A percentile compares a stretch with the other conserved stretches of the same genome.
These are phyloP conservation scores for Cryphonectria nitschkei DNA, from an alignment of 2,329 filamentous ascomycete species.

Conservation along the genomic window DNA sequence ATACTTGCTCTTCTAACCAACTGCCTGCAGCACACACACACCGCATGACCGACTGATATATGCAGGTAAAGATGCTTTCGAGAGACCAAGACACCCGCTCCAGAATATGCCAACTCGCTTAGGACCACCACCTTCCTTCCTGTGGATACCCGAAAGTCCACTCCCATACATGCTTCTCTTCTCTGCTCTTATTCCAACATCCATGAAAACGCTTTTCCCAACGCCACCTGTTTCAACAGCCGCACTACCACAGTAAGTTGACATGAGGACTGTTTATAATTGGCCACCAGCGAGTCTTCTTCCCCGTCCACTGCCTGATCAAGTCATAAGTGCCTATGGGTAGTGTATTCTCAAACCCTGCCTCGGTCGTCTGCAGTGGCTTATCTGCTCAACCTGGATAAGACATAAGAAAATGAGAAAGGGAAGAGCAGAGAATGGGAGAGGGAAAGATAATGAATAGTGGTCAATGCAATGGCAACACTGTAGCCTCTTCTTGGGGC, in stretches of 20 bases:
- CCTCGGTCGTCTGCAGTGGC: background rate
- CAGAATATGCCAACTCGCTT: background rate
- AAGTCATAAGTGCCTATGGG: background rate
- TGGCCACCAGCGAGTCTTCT: background rate
- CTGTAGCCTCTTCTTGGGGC: background rate
- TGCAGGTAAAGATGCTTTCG: background rate
- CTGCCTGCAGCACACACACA: background rate
- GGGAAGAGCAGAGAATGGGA: background rate
- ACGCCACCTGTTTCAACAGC: slow-evolving; percentile 26
- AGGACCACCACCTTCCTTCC: background rate
- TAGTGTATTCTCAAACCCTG: background rate
- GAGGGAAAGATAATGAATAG: background rate
- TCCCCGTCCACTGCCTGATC: background rate
- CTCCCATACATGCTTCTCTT: background rate
- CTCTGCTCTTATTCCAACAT: background rate
- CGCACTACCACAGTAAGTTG: background rate
- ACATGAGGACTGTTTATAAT: background rate
- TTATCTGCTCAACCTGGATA: background rate
- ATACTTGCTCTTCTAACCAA: background rate
- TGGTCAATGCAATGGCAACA: background rate
- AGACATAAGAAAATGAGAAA: background rate
- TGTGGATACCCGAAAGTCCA: background rate
- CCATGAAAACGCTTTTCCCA: background rate
- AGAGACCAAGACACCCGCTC: background rate
- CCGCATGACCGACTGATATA: background rate